Conservation (phyloP, 2,329 filamentous ascomycete genomes). For the Dactylellina sp. region DNA sequence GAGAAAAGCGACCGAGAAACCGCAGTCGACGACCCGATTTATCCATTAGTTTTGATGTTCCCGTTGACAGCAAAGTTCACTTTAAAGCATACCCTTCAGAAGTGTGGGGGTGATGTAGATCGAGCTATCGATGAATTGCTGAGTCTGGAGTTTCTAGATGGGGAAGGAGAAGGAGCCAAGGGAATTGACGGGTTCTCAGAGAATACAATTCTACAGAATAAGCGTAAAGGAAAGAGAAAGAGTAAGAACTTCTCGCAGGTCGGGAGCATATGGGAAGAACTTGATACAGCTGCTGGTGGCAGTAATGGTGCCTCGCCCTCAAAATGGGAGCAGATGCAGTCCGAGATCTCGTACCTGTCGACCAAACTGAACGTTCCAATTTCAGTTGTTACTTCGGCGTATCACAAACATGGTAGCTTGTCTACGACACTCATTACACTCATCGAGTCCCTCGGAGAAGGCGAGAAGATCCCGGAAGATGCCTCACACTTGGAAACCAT, state of each 20-base stretch:
- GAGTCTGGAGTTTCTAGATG: conserved; percentile 56
- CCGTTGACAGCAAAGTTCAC: conserved; percentile 55
- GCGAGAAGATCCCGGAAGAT: conserved; percentile 51
- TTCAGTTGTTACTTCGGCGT: conserved; percentile 53
- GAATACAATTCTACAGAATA: conserved; percentile 39
- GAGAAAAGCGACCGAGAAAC: conserved; percentile 54
- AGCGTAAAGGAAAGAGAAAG: conserved; percentile 50
- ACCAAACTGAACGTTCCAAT: conserved; percentile 55
- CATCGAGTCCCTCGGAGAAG: conserved; percentile 48
- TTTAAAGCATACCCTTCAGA: conserved; percentile 57
- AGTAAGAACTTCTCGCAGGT: conserved; percentile 28
- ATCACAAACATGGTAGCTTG: conserved; percentile 57
- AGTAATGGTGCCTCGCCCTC: conserved; percentile 25
- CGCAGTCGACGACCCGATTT: conserved; percentile 26
- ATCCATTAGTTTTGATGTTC: conserved; percentile 58
- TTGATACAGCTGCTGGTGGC: conserved; percentile 19
- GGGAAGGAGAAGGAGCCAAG: conserved; percentile 56
- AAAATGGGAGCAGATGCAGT: conserved; percentile 58
- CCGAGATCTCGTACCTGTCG: conserved; percentile 58
- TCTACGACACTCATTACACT: conserved; percentile 56
- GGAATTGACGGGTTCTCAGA: conserved; percentile 59
- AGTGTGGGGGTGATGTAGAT: conserved; percentile 56
- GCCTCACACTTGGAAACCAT: conserved; percentile 57
- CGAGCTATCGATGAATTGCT: conserved; percentile 59
- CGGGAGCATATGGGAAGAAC: conserved; percentile 45